phyloP scores from a whole-genome alignment of 345 rosid genomes.

The Gossypium stocksii region DNA sequence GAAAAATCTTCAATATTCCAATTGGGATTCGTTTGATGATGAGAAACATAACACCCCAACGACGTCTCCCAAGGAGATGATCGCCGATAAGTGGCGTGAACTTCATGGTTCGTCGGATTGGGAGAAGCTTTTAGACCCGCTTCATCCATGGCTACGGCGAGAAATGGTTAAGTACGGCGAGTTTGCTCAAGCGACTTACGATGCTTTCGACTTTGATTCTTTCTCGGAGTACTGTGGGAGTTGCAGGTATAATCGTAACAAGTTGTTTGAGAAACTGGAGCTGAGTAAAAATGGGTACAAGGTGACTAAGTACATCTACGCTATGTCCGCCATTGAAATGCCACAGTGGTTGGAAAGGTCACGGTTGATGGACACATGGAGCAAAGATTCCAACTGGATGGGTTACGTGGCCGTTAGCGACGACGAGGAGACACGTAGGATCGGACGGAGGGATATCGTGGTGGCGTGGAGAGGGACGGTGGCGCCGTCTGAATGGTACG shows the following conservation, averaged over 20 bases:
- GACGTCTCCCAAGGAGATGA: slow-evolving; percentile 26
- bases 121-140: slow-evolving; percentile 36
- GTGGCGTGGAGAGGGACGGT: slow-evolving; percentile 46
- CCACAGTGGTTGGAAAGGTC: slow-evolving; percentile 37
- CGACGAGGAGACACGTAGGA: slow-evolving; percentile 23
- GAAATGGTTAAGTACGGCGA: slow-evolving; percentile 48
- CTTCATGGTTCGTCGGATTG: slow-evolving; percentile 32
- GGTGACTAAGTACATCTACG: slow-evolving; percentile 34
- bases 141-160: slow-evolving; percentile 38
- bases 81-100: slow-evolving; percentile 27
- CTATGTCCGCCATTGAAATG: slow-evolving; percentile 36
- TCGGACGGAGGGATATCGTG: slow-evolving; percentile 43
- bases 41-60: slow-evolving; percentile 18
- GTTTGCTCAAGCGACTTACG: slow-evolving; percentile 39
- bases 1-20: background rate
- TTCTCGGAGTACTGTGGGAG: slow-evolving; percentile 42
- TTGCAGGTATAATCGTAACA: slow-evolving; percentile 27
- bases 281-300: slow-evolving; percentile 27
- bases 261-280: slow-evolving; percentile 28
- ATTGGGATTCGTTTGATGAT: background rate
- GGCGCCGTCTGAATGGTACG: slow-evolving; percentile 35
- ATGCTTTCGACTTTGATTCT: slow-evolving; percentile 39
- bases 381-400: slow-evolving; percentile 48
- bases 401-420: slow-evolving; percentile 39
- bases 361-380: slow-evolving; percentile 21